Base-by-base conservation (phyloP, 106 monocot genomes). In the Acorus calamus region DNA sequence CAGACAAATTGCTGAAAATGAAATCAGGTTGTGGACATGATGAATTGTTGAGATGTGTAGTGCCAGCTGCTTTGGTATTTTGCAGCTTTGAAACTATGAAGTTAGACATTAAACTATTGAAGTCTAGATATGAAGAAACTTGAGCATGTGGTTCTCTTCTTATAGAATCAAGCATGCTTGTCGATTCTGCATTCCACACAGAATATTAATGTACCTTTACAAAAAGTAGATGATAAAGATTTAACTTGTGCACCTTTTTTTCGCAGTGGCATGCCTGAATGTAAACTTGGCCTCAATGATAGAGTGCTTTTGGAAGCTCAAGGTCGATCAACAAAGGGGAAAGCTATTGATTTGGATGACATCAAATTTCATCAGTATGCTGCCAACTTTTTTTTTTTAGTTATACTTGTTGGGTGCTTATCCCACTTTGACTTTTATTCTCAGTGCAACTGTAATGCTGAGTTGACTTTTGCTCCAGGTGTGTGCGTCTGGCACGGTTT, bases 251-350 rank as follows among this genome's bases (percentile, higher is more conserved):
- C 9, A 56, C 44, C 14, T 42, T 59, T 62, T 12, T 58, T 44
- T 69, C 79, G 67, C 86, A 94, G 94, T 84, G 94, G 94, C 45
- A 94, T 94, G 94, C 94, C 94, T 11, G 94, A 94, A 55, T 94
- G 94, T 74, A 94, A 94, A 64, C 86, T 94, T 57, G 94, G 94
- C 44, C 63, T 94, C 53, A 94, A 94, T 76, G 94, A 94, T 58
- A 79, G 89, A 74, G 84, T 94, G 46, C 86, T 94, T 66, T 75
- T 94, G 74, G 94, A 94, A 66, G 89, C 94, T 78, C 89, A 94
- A 76, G 94, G 94, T 56, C 77, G 94, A 52, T 61, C 94, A 61
- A 82, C 94, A 52, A 94, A 94, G 72, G 94, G 94, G 49, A 94
- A 94, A 75, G 89, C 94, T 7, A 94, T 94, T 62, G 94, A 94